Evolutionary conservation across 2,329 filamentous ascomycete genomes (phyloP).

Genomic region (Pseudocercospora cruenta): DNA sequence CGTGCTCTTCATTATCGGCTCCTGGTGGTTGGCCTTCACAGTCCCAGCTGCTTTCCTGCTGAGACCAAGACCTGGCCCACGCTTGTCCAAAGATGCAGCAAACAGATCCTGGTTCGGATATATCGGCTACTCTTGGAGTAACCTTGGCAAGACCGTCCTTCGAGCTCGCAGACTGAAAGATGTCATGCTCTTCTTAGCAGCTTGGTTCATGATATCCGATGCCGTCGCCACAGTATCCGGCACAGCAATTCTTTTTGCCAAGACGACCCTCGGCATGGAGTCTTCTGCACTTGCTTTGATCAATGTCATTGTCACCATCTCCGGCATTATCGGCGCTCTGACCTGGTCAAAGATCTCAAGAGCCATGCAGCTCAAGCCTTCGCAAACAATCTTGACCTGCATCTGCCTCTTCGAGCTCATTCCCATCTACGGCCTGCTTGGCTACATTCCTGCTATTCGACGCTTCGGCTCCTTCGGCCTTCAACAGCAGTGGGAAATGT

Average conservation of each 20-base stretch:
- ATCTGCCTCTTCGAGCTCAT: constrained; percentile 90
- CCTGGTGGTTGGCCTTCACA: constrained; percentile 93
- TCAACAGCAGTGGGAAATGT: constrained; percentile 98
- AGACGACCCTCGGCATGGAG: constrained; percentile 88
- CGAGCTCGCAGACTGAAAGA: constrained; percentile 74
- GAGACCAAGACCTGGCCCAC: constrained; percentile 84
- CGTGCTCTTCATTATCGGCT: constrained; percentile 81
- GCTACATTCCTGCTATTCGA: constrained; percentile 80
- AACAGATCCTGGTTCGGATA: constrained; percentile 61
- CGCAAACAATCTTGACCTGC: constrained; percentile 89
- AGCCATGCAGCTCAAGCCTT: constrained; percentile 69
- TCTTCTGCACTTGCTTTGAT: constrained; percentile 87
- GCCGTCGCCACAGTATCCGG: constrained; percentile 93
- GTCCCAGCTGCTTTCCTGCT: constrained; percentile 87
- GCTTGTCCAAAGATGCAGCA: constrained; percentile 46
- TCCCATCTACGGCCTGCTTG: constrained; percentile 85
- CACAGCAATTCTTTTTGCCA: constrained; percentile 93
- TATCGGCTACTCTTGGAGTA: constrained; percentile 81
- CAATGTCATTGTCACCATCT: constrained; percentile 85
- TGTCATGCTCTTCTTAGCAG: constrained; percentile 76
- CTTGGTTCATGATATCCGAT: constrained; percentile 94
- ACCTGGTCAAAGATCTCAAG: constrained; percentile 82
- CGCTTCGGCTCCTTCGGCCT: constrained; percentile 77
- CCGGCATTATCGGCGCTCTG: constrained; percentile 85
- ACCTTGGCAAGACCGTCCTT: constrained; percentile 76